A percentile compares a stretch with the other conserved stretches of the same genome.
Conservation (phyloP, 2,329 filamentous ascomycete species). For the Paradendryphiella salina region DNA sequence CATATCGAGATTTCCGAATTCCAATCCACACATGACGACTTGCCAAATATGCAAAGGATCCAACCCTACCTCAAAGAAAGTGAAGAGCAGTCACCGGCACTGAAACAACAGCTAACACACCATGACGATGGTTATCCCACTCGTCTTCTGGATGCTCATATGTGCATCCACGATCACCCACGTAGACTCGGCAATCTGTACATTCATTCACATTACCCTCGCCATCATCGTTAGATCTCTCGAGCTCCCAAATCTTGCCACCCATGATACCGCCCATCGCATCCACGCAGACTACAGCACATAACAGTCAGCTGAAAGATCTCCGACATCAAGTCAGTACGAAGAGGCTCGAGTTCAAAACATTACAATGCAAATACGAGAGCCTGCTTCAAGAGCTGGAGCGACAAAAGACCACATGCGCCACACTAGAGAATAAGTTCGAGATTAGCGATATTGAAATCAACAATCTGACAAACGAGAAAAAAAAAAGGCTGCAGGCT, state of each 20-base stretch:
- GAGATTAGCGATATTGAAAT: conserved; percentile 48
- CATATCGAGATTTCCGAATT: conserved; percentile 7
- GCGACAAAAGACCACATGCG: conserved; percentile 54
- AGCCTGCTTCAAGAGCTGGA: conserved; percentile 57
- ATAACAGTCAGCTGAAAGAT: conserved; percentile 51
- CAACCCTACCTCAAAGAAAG: conserved; percentile 25
- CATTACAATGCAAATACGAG: conserved; percentile 59
- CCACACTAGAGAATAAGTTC: conserved; percentile 53
- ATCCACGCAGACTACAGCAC: conserved; percentile 35
- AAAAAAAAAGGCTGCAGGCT: conserved; percentile 54
- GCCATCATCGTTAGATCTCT: conserved; percentile 37
- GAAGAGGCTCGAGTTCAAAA: conserved; percentile 57
- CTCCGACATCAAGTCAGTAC: conserved; percentile 60
- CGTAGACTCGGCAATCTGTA: conserved; percentile 31
- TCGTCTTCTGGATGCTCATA: conserved; percentile 53
- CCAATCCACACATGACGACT: conserved; percentile 16
- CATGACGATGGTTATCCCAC: conserved; percentile 21
- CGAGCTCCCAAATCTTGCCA: conserved; percentile 23
- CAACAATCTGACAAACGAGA: conserved; percentile 56
- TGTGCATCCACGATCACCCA: conserved; percentile 31
- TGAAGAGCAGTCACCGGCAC: conserved; percentile 29
- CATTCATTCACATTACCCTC: conserved; percentile 35
- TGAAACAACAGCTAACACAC: conserved; percentile 17
- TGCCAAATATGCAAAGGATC: conserved; percentile 31
- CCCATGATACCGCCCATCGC: conserved; percentile 33